Base-by-base conservation (phyloP, 306 rosid genomes). In the Morella rubra region DNA sequence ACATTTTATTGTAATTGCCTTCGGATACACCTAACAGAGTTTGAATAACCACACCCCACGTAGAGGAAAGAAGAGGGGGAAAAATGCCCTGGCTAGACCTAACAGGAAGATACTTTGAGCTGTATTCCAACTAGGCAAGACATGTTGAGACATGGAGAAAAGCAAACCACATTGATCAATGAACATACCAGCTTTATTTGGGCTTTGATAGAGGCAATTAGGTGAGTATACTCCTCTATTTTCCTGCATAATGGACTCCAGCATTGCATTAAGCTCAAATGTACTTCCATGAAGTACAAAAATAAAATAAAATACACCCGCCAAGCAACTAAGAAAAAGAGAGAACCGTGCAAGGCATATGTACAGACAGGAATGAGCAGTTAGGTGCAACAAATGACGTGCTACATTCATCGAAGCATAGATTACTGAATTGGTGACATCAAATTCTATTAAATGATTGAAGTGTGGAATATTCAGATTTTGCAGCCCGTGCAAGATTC, bases 131-230 rank as follows among this genome's bases (percentile, higher is more conserved):
- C 67, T 60, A 13, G 15, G 8, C 15, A 24, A 51, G 46, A 13
- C 52, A 16, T 52, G 24, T 20, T 9, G 8, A 11, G 12, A 37
- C 49, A 47, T 45, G 69, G 46, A 65, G 62, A 42, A 74, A 50
- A 32, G 7, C 5, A 68, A 45, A 42, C 44, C 73, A 75, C 67
- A 9, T 53, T 13, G 9, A 50, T 44, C 49, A 50, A 77, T 66
- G 53, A 49, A 71, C 80, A 19, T 90, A 95, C 99, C 93, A 95
- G 85, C 82, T 95, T 92, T 79, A 95, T 92, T 82, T 92, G 97
- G 52, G 99, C 90, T 77, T 95, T 95, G 37, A 95, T 92, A 27
- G 97, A 90, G 46, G 99, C 97, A 82, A 92, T 89, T 72, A 87
- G 84, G 55, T 65, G 85, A 22, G 96, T 92, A 71, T 82, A 92